phyloP scores from a whole-genome alignment of 306 rosid genomes.

The Malus orientalis region DNA sequence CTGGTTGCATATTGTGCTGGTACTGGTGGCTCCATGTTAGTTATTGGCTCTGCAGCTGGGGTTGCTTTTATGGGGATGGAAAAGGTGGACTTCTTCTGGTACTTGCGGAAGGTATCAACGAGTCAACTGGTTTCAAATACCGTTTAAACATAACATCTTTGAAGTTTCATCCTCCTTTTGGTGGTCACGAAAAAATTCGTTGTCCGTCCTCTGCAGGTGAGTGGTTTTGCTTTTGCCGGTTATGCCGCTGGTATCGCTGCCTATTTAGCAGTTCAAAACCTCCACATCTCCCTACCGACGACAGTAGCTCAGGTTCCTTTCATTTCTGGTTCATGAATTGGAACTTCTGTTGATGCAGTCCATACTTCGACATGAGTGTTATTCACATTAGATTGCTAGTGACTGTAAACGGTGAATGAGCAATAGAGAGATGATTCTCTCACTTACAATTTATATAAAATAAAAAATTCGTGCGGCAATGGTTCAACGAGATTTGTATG shows the following conservation, averaged over 20 bases:
- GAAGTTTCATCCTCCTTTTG: neutral
- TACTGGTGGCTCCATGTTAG: conserved; percentile 93
- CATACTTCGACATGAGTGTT: neutral
- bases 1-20: conserved; percentile 83
- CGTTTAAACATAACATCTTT: neutral
- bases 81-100: conserved; percentile 95
- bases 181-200: neutral
- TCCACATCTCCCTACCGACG: conserved; percentile 55
- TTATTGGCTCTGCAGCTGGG: conserved; percentile 96
- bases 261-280: conserved; percentile 56
- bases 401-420: neutral
- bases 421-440: neutral
- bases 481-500: neutral
- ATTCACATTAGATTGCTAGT: neutral
- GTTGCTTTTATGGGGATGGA: conserved; percentile 99
- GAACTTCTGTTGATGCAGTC: neutral
- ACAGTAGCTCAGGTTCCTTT: conserved; percentile 69
- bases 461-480: neutral
- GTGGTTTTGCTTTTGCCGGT: conserved; percentile 91
- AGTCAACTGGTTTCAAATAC: neutral
- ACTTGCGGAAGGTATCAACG: conserved; percentile 62
- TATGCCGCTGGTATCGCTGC: conserved; percentile 85
- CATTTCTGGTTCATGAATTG: conserved; percentile 46
- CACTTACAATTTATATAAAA: neutral
- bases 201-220: conserved; percentile 50